Evolutionary conservation across 2,329 filamentous ascomycete genomes (phyloP).

Genomic region (Paecilomyces sp.): DNA sequence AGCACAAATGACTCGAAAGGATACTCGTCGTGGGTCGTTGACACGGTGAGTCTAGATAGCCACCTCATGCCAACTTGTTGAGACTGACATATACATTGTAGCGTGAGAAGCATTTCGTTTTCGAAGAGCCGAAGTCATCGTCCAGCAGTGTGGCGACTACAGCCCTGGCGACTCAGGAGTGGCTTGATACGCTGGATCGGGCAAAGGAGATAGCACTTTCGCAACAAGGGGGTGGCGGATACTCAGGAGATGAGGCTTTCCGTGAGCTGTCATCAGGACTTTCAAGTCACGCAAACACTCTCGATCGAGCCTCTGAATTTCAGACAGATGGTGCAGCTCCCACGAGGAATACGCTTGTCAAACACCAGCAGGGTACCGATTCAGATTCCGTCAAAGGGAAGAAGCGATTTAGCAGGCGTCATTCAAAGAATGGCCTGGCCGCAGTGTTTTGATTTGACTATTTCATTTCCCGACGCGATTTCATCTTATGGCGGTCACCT

Average conservation of each 20-base stretch:
- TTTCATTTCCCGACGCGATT: background rate
- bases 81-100: slow-evolving; percentile 36
- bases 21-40: slow-evolving; percentile 79
- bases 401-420: slow-evolving; percentile 78
- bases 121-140: slow-evolving; percentile 82
- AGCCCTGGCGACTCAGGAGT: slow-evolving; percentile 72
- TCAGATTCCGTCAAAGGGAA: slow-evolving; percentile 51
- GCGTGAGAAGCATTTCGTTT: slow-evolving; percentile 84
- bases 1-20: slow-evolving; percentile 81
- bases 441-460: slow-evolving; percentile 61
- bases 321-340: slow-evolving; percentile 29
- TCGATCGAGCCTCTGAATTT: slow-evolving; percentile 35
- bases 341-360: slow-evolving; percentile 39
- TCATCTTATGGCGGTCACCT: background rate
- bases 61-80: slow-evolving; percentile 3
- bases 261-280: slow-evolving; percentile 63
- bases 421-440: slow-evolving; percentile 89
- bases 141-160: slow-evolving; percentile 56
- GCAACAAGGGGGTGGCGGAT: slow-evolving; percentile 60
- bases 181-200: slow-evolving; percentile 82
- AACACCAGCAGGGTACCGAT: slow-evolving; percentile 38
- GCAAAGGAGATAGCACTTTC: slow-evolving; percentile 78
- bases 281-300: slow-evolving; percentile 54
- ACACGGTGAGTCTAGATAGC: slow-evolving; percentile 69
- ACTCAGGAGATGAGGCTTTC: slow-evolving; percentile 60